Conservation (phyloP, 1,284 basidiomycete genomes). For the Puccinia triticina region DNA sequence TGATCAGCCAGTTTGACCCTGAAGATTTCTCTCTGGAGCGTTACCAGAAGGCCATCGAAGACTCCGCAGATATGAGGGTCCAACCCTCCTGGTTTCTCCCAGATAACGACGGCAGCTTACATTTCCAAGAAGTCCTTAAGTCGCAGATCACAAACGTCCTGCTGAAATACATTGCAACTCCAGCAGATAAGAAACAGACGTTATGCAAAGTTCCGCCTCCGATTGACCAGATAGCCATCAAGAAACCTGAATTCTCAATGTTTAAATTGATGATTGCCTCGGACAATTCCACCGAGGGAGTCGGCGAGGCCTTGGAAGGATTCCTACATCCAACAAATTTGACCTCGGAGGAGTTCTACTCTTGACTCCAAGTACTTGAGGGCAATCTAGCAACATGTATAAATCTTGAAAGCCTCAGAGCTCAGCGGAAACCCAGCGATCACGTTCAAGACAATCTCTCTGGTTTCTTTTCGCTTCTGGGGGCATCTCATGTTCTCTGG, state of each 20-base stretch:
- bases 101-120: neutral
- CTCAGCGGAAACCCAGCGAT: neutral
- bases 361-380: conserved; percentile 2
- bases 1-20: too few relatives aligned
- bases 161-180: neutral
- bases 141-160: neutral
- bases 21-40: too few relatives aligned
- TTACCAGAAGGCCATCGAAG: too few relatives aligned
- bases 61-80: too few relatives aligned
- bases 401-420: neutral
- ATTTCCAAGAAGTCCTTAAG: neutral
- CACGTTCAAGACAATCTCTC: neutral
- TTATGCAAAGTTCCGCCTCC: neutral
- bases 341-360: neutral
- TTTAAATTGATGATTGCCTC: conserved; percentile 39
- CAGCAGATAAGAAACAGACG: neutral
- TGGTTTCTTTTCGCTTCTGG: neutral
- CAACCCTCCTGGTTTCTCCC: neutral
- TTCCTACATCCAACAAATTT: neutral
- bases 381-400: conserved; percentile 7
- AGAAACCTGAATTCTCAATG: neutral
- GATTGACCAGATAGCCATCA: neutral
- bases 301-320: neutral
- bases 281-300: neutral
- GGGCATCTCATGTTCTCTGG: conserved; percentile 18